Conservation (phyloP, 2,329 filamentous ascomycete species). For the Boeremia lycopersici region DNA sequence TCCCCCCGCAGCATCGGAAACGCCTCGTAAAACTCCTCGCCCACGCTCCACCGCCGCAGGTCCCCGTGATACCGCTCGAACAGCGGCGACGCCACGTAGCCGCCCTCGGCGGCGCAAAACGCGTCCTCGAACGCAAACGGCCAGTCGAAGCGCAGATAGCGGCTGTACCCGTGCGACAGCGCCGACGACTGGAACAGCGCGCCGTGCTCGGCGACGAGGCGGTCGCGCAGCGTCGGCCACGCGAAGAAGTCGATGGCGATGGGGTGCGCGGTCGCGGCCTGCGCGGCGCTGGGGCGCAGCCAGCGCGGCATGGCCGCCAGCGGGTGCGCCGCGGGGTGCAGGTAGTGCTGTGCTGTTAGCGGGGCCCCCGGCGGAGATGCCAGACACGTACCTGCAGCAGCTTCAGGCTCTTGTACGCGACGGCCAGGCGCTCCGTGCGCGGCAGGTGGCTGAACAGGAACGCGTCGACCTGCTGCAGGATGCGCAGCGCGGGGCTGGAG, state of each 20-base stretch:
- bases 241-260: conserved; percentile 43
- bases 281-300: conserved; percentile 31
- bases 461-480: conserved; percentile 39
- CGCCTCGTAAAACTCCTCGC: conserved; percentile 30
- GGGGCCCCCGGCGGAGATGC: no score
- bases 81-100: conserved; percentile 28
- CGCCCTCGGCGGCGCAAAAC: conserved; percentile 33
- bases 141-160: conserved; percentile 40
- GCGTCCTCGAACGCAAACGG: conserved; percentile 42
- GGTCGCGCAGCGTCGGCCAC: conserved; percentile 41
- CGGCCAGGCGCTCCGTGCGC: conserved; percentile 33
- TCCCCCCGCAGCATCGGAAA: conserved; percentile 40
- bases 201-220: conserved; percentile 32
- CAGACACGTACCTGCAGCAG: conserved; percentile 44
- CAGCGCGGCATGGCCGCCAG: conserved; percentile 37
- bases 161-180: conserved; percentile 32
- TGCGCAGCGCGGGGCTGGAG: conserved; percentile 38
- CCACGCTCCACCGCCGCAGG: conserved; percentile 35
- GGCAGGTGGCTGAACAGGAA: conserved; percentile 35
- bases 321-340: conserved; percentile 33
- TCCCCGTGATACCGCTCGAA: conserved; percentile 42
- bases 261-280: conserved; percentile 35
- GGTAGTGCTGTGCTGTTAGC: conserved; percentile 36
- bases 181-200: conserved; percentile 29
- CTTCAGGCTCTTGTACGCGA: conserved; percentile 43